These are phyloP conservation scores for Neurospora sp. DNA, from an alignment of 495 filamentous ascomycete species.

Conservation along the genomic window DNA sequence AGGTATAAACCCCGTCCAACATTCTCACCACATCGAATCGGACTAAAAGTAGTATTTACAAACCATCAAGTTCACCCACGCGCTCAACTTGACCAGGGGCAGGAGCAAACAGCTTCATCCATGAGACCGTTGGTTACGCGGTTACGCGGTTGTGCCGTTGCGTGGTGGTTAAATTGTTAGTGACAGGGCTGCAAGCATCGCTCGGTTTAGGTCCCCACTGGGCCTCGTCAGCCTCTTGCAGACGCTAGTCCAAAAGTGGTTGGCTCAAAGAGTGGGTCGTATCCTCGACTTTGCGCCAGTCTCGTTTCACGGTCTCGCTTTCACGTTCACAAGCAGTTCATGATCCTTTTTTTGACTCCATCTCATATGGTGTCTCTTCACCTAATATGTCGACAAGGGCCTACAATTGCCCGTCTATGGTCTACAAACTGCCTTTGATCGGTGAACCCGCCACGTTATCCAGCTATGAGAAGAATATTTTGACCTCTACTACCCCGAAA, in stretches of 20 bases:
- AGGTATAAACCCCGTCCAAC: background rate
- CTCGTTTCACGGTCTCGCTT: background rate
- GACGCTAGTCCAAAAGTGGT: background rate
- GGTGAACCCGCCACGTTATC: background rate
- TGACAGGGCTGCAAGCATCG: background rate
- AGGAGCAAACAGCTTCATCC: background rate
- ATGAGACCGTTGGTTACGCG: background rate
- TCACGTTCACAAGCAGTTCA: background rate
- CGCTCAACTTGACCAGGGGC: background rate
- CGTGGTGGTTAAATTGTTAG: background rate
- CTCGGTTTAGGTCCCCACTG: background rate
- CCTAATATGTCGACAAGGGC: background rate
- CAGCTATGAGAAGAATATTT: background rate
- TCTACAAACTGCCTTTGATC: background rate
- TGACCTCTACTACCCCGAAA: background rate
- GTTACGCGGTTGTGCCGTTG: background rate
- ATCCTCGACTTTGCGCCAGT: background rate
- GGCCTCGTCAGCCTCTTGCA: background rate
- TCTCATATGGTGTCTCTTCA: background rate
- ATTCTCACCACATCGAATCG: background rate
- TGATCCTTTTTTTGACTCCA: background rate
- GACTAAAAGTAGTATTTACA: background rate
- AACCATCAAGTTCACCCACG: background rate
- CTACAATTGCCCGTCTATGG: background rate
- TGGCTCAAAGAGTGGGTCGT: background rate